phyloP scores from a whole-genome alignment of 140 eudicot species.

The Bidens hawaiensis region DNA sequence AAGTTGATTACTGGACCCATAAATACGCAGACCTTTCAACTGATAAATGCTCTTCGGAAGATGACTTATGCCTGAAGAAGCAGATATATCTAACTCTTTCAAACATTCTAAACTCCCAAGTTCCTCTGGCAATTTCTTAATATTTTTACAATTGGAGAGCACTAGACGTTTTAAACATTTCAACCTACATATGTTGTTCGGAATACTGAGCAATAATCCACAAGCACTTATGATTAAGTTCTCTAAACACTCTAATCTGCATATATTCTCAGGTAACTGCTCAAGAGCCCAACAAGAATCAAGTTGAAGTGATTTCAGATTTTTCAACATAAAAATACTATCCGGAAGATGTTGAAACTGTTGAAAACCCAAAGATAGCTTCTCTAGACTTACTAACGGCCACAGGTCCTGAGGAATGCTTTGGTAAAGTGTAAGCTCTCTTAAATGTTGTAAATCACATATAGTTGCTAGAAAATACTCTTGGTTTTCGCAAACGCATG shows the following conservation, averaged over 20 bases:
- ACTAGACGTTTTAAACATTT: too few relatives aligned
- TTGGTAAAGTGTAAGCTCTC: neutral
- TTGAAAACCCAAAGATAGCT: neutral
- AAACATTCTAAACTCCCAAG: constrained; percentile 8
- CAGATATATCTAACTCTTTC: neutral
- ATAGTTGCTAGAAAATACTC: neutral
- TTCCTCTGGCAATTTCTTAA: constrained; percentile 1
- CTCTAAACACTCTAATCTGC: neutral
- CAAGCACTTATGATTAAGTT: neutral
- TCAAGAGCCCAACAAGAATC: too few relatives aligned
- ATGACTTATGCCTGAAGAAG: too few relatives aligned
- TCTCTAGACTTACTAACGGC: neutral
- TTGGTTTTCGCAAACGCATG: too few relatives aligned
- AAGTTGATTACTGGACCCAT: too few relatives aligned
- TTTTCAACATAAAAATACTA: too few relatives aligned
- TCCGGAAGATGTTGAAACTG: neutral
- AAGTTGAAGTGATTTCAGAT: too few relatives aligned
- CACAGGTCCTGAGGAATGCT: neutral
- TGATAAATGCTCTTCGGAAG: too few relatives aligned
- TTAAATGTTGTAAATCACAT: neutral
- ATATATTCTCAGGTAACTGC: too few relatives aligned
- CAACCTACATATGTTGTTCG: neutral
- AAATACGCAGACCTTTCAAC: too few relatives aligned
- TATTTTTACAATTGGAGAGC: neutral
- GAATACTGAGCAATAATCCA: neutral